Evolutionary conservation across 2,329 filamentous ascomycete species (phyloP).

Genomic region (Penicillium fuscoglaucum): DNA sequence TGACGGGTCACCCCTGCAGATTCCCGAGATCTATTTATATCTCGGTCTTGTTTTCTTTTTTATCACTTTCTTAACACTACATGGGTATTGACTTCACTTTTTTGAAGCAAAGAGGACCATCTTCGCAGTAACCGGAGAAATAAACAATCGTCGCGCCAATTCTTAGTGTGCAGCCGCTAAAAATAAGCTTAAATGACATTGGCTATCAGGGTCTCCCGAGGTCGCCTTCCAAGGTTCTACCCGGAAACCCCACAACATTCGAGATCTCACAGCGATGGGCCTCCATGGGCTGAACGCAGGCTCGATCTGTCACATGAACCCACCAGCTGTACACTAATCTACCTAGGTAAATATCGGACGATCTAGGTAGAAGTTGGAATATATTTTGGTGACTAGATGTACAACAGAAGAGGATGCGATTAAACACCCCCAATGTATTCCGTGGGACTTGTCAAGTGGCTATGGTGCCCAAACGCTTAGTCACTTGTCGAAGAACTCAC

Average conservation of each 20-base stretch:
- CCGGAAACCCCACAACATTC: background rate
- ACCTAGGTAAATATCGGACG: background rate
- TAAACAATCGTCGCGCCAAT: background rate
- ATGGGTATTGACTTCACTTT: background rate
- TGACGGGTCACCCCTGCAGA: conserved; percentile 3
- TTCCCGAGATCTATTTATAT: conserved; percentile 6
- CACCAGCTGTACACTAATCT: background rate
- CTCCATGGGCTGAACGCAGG: background rate
- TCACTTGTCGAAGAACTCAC: background rate
- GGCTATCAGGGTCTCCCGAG: background rate
- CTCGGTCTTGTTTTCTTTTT: background rate
- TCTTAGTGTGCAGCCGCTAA: background rate
- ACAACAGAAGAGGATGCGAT: background rate
- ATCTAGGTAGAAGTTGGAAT: background rate
- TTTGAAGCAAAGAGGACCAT: background rate
- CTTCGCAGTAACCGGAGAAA: background rate
- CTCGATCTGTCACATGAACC: background rate
- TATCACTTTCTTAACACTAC: background rate
- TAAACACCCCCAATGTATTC: background rate
- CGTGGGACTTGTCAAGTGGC: background rate
- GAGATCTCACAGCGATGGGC: background rate
- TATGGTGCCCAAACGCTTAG: background rate
- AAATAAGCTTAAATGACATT: conserved; percentile 2
- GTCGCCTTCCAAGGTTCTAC: background rate
- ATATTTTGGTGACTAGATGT: background rate